A percentile compares a stretch with the other conserved stretches of the same genome.
Conservation (phyloP, 2,329 filamentous ascomycete species). For the Lecanosticta acicola region DNA sequence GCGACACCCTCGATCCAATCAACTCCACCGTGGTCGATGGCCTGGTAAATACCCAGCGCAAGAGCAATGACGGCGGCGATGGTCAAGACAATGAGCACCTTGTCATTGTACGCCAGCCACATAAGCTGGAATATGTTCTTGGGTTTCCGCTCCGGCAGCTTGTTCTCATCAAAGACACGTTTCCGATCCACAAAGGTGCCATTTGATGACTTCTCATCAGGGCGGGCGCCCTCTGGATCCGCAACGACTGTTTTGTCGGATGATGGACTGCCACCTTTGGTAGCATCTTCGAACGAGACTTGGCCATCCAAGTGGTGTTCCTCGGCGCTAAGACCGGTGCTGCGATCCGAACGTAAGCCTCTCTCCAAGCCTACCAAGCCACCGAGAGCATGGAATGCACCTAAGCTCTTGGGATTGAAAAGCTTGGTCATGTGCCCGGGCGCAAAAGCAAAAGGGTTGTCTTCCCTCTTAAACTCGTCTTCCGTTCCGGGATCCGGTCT, state of each 20-base stretch:
- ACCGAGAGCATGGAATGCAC: constrained; percentile 69
- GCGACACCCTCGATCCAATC: constrained; percentile 81
- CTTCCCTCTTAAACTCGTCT: constrained; percentile 64
- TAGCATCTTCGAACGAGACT: constrained; percentile 63
- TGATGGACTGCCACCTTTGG: constrained; percentile 23
- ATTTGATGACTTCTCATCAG: constrained; percentile 5
- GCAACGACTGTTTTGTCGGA: constrained; percentile 25
- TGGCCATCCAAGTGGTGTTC: constrained; percentile 59
- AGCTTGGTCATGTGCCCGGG: constrained; percentile 77
- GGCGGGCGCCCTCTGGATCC: constrained; percentile 20
- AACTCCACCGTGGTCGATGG: constrained; percentile 48
- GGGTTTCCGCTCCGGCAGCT: constrained; percentile 62
- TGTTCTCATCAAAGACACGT: constrained; percentile 64
- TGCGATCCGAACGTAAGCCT: constrained; percentile 61
- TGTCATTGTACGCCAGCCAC: constrained; percentile 80
- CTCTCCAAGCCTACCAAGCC: constrained; percentile 68
- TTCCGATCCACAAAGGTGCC: constrained; percentile 57
- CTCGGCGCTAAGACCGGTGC: constrained; percentile 63
- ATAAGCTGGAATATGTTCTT: constrained; percentile 66
- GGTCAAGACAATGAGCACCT: constrained; percentile 67
- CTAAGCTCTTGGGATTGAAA: constrained; percentile 70
- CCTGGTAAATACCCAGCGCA: constrained; percentile 67
- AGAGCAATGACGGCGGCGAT: constrained; percentile 68
- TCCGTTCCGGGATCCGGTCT: constrained; percentile 71
- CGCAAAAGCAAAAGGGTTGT: constrained; percentile 81